Percentiles rank a stretch among this genome's conserved stretches.
phyloP scores from a whole-genome alignment of 768 basidiomycete genomes.

The Termitomyces titanicus region DNA sequence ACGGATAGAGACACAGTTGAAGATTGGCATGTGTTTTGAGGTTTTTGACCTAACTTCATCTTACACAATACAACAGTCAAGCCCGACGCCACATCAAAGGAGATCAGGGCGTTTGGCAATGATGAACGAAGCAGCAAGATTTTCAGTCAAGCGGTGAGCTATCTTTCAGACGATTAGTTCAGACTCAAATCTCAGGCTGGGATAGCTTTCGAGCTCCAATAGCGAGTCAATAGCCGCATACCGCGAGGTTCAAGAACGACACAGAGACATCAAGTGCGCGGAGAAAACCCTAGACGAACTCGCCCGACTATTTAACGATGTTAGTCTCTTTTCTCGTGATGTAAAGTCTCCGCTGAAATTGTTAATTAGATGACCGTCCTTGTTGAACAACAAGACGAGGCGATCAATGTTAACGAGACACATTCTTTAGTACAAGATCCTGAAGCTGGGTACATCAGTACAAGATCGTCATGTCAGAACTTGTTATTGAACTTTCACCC shows the following conservation, averaged over 20 bases:
- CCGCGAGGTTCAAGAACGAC: conserved; percentile 95
- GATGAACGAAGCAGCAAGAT: conserved; percentile 81
- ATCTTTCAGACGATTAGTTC: background rate
- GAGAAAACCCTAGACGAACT: conserved; percentile 91
- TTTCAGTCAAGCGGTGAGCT: conserved; percentile 79
- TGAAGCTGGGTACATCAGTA: conserved; percentile 67
- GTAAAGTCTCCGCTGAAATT: background rate
- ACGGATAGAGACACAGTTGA: conserved; percentile 82
- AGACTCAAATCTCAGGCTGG: conserved; percentile 11
- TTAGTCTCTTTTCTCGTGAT: conserved; percentile 27
- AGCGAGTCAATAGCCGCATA: conserved; percentile 89
- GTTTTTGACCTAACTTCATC: background rate
- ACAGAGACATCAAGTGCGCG: conserved; percentile 93
- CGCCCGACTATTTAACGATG: conserved; percentile 95
- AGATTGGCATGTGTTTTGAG: conserved; percentile 55
- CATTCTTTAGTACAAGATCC: conserved; percentile 83
- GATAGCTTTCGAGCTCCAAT: conserved; percentile 81
- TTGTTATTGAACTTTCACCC: conserved; percentile 11
- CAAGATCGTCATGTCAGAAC: background rate
- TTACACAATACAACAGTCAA: conserved; percentile 53
- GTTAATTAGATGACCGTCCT: conserved; percentile 80
- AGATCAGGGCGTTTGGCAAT: conserved; percentile 82
- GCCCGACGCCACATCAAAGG: conserved; percentile 88
- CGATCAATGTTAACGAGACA: conserved; percentile 77
- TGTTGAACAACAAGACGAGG: conserved; percentile 93